phyloP scores from a whole-genome alignment of 345 rosid genomes.

The Pseudoturritis turrita region DNA sequence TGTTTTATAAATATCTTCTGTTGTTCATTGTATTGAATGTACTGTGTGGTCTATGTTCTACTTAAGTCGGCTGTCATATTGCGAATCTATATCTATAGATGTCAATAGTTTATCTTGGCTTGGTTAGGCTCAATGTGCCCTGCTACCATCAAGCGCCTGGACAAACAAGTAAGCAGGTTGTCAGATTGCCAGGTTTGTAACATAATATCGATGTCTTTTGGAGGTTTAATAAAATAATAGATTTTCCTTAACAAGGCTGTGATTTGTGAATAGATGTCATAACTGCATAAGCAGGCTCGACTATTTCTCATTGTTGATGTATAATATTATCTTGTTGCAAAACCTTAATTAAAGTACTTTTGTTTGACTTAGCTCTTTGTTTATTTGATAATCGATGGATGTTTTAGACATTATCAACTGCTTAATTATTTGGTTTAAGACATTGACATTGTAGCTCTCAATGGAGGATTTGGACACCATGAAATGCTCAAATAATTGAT shows the following conservation, averaged over 20 bases:
- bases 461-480: slow-evolving; percentile 1
- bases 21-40: neutral
- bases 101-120: too few relatives aligned
- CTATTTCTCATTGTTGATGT: neutral
- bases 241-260: neutral
- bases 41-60: neutral
- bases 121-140: too few relatives aligned
- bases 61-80: too few relatives aligned
- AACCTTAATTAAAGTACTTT: neutral
- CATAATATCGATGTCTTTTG: neutral
- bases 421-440: neutral
- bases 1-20: neutral
- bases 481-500: neutral
- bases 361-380: neutral
- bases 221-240: neutral
- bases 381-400: neutral
- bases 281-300: neutral
- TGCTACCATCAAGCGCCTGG: too few relatives aligned
- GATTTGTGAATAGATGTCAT: neutral
- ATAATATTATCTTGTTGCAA: neutral
- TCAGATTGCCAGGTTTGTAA: neutral
- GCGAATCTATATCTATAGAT: too few relatives aligned
- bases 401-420: neutral
- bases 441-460: too few relatives aligned
- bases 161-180: too few relatives aligned